Conservation (phyloP, 768 basidiomycete genomes). For the Termitomyces sp. region DNA sequence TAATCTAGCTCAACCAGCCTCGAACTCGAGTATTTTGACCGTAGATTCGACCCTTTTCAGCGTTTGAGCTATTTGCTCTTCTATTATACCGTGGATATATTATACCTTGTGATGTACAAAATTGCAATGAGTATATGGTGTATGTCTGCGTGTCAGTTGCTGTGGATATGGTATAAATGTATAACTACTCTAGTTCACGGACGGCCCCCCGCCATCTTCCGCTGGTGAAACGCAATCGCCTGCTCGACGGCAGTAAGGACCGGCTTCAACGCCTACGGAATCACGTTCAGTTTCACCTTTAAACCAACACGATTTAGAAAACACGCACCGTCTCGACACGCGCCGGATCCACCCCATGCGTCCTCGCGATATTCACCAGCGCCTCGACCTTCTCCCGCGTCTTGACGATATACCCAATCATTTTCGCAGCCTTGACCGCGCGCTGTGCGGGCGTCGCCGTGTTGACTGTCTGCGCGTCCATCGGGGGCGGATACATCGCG, state of each 20-base stretch:
- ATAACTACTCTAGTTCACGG: slow-evolving; percentile 10
- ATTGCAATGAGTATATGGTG: neutral
- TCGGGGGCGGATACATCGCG: slow-evolving; percentile 72
- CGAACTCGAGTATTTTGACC: too few species aligned
- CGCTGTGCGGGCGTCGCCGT: slow-evolving; percentile 64
- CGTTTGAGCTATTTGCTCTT: too few species aligned
- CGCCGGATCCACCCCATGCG: slow-evolving; percentile 57
- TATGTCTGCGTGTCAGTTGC: neutral
- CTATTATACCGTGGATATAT: neutral
- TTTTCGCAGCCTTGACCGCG: slow-evolving; percentile 77
- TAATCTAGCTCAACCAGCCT: too few species aligned
- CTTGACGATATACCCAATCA: slow-evolving; percentile 78
- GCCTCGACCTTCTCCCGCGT: slow-evolving; percentile 81
- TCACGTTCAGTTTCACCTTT: neutral
- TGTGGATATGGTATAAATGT: slow-evolving; percentile 11
- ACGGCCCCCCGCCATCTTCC: slow-evolving; percentile 25
- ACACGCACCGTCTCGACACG: slow-evolving; percentile 66
- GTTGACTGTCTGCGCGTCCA: slow-evolving; percentile 49
- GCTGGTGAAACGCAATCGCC: slow-evolving; percentile 60
- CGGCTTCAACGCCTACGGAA: slow-evolving; percentile 69
- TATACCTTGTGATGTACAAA: neutral
- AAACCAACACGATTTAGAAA: neutral
- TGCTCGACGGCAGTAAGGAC: slow-evolving; percentile 69
- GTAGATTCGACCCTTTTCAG: too few species aligned
- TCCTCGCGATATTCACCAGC: slow-evolving; percentile 60